These are phyloP conservation scores for Fraxinus sp. DNA, from an alignment of 305 asterid species.

Conservation along the genomic window DNA sequence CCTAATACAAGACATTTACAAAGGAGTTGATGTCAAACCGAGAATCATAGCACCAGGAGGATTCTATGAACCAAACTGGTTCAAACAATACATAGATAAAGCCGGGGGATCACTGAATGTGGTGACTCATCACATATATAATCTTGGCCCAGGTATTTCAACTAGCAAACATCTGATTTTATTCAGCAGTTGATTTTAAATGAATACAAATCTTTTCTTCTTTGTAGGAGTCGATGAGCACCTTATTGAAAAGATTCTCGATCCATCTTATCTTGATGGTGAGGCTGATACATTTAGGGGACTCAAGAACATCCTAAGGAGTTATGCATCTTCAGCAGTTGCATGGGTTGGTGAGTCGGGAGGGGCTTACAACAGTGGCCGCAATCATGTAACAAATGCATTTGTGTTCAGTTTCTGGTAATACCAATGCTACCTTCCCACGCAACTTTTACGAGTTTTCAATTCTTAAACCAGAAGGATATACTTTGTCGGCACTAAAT, in stretches of 20 bases:
- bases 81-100: slow-evolving; percentile 24
- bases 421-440: background rate
- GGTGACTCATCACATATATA: slow-evolving; percentile 51
- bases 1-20: slow-evolving; percentile 34
- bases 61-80: slow-evolving; percentile 46
- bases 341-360: slow-evolving; percentile 22
- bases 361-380: slow-evolving; percentile 18
- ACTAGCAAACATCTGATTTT: background rate
- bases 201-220: background rate
- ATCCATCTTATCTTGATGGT: slow-evolving; percentile 20
- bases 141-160: slow-evolving; percentile 48
- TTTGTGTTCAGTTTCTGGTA: slow-evolving; percentile 18
- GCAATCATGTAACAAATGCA: slow-evolving; percentile 15
- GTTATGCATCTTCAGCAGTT: background rate
- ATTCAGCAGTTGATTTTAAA: background rate
- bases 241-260: background rate
- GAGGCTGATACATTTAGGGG: slow-evolving; percentile 6
- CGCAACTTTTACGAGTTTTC: background rate
- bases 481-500: background rate
- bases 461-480: background rate
- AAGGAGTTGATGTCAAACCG: slow-evolving; percentile 31
- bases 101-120: slow-evolving; percentile 32
- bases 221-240: slow-evolving; percentile 1
- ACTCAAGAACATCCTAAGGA: slow-evolving; percentile 3
- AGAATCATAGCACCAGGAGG: slow-evolving; percentile 46